Conservation (phyloP, 179 eudicot genomes). For the Pouteria campechiana region DNA sequence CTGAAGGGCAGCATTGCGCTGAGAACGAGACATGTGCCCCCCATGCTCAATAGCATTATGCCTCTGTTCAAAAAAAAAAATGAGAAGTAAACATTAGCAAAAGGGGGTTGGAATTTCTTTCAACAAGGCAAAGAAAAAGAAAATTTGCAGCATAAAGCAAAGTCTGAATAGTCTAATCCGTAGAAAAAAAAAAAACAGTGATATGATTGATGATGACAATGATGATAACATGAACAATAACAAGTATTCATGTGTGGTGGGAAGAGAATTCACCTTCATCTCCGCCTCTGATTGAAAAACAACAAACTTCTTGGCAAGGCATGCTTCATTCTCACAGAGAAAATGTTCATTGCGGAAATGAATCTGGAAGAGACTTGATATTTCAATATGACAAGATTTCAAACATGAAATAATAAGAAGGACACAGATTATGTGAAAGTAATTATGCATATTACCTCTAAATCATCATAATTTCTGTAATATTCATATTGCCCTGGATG, state of each 20-base stretch:
- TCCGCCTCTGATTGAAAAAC: constrained; percentile 81
- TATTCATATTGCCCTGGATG: constrained; percentile 93
- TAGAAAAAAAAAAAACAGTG: background rate
- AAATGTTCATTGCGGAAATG: constrained; percentile 67
- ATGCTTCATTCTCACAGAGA: constrained; percentile 76
- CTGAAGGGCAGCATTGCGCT: constrained; percentile 94
- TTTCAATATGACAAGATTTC: too few relatives aligned
- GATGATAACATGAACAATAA: too few relatives aligned
- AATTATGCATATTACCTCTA: constrained; percentile 83
- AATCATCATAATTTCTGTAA: constrained; percentile 78
- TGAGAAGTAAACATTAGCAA: background rate
- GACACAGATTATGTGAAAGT: too few relatives aligned
- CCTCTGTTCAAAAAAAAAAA: constrained; percentile 33
- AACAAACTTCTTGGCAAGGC: constrained; percentile 65
- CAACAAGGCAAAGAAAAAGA: background rate
- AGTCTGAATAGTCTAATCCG: background rate
- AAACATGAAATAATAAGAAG: background rate
- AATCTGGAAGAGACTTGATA: constrained; percentile 21
- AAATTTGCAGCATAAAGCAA: background rate
- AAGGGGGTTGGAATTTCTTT: background rate
- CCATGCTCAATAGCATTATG: constrained; percentile 95
- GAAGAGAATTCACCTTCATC: constrained; percentile 48
- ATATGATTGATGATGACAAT: too few relatives aligned
- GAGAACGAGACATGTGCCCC: constrained; percentile 90
- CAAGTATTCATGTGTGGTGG: background rate